Evolutionary conservation across 2,329 filamentous ascomycete genomes (phyloP), one percentile per base, ranked within the genome.

Genomic region (Botrytis deweyae): DNA sequence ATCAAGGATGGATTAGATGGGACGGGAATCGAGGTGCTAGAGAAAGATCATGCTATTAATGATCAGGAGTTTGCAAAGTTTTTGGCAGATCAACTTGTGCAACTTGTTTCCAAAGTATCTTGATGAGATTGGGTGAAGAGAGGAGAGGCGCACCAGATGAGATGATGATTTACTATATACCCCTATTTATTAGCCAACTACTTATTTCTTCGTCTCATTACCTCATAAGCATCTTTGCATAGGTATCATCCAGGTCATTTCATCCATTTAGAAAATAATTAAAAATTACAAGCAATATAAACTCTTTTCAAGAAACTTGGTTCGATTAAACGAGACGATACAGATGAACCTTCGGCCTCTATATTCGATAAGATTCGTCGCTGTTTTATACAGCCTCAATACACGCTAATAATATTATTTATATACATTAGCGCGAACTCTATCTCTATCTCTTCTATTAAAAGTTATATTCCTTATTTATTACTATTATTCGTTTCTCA

Each of bases 21-120:
- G 0, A 88, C 82, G 33, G 83, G 82, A 0, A 86, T 92, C 25
- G 75, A 81, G 14, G 80, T 91, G 1, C 80, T 87, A 3, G 83
- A 87, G 58, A 85, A 88, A 71, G 78, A 83, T 16, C 82, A 85
- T 18, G 83, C 85, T 49, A 84, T 91, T 49, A 91, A 91, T 77
- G 85, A 90, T 72, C 79, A 81, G 22, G 79, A 78, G 0, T 89
- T 90, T 77, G 87, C 88, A 4, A 78, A 78, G 8, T 83, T 84
- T 59, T 81, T 87, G 59, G 87, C 86, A 1, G 81, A 85, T 33
- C 40, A 73, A 40, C 66, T 73, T 59, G 40, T 55, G 36, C n/a
- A 69, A 12, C 5, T 73, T n/a, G 29, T 73, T 16, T 58, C 55
- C 12, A 46, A 44, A 42, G 25, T 38, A 9, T 65, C 22, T 14